These are phyloP conservation scores for Nannizzia gypsea DNA, from an alignment of 2,329 filamentous ascomycete species.

Conservation along the genomic window DNA sequence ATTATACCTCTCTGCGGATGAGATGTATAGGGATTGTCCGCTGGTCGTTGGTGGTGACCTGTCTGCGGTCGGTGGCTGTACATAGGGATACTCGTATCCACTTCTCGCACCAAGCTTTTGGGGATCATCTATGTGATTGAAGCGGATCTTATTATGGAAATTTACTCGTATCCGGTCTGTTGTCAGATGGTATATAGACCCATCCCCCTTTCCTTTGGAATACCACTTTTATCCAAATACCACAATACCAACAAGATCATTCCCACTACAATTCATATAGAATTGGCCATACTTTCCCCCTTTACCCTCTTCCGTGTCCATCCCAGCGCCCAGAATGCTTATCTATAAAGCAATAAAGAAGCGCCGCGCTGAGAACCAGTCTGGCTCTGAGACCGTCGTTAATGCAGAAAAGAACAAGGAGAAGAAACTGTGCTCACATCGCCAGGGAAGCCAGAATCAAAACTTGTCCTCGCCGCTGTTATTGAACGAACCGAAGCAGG, in stretches of 20 bases:
- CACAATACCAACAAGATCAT: not conserved
- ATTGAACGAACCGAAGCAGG: not conserved
- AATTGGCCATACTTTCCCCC: not conserved
- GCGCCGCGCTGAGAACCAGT: not conserved
- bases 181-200: not conserved
- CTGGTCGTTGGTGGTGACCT: not conserved
- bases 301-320: not conserved
- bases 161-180: not conserved
- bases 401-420: conserved; percentile 7
- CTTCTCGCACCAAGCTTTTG: not conserved
- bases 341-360: conserved; percentile 8
- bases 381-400: not conserved
- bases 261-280: not conserved
- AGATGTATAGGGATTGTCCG: not conserved
- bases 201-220: not conserved
- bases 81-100: not conserved
- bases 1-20: not conserved
- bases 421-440: conserved; percentile 12
- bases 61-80: not conserved
- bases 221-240: not conserved
- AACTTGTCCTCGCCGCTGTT: not conserved
- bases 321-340: not conserved
- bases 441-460: not conserved
- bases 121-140: not conserved
- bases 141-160: not conserved